Conservation (phyloP, 2,329 filamentous ascomycete genomes). For the Alternaria arborescens region DNA sequence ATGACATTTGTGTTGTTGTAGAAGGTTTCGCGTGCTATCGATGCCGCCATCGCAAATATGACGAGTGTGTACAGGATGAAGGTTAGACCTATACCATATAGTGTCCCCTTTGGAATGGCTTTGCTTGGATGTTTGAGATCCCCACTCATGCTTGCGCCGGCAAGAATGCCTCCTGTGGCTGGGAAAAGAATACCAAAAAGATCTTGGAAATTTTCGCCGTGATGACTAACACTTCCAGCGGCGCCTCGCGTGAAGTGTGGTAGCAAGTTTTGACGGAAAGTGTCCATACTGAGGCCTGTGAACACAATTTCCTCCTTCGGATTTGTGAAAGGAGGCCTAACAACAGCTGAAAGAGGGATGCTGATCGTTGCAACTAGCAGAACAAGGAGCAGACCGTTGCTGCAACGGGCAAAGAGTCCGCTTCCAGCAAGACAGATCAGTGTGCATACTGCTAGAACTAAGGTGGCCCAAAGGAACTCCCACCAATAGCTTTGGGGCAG, state of each 20-base stretch:
- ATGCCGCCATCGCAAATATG: conserved; percentile 79
- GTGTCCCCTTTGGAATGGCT: conserved; percentile 83
- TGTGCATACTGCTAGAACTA: conserved; percentile 75
- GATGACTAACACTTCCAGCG: conserved; percentile 68
- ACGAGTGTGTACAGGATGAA: conserved; percentile 79
- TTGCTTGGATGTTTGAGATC: conserved; percentile 84
- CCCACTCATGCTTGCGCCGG: conserved; percentile 88
- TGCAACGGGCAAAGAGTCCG: conserved; percentile 79
- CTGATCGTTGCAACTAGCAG: conserved; percentile 78
- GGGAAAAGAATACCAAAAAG: conserved; percentile 89
- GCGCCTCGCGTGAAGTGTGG: conserved; percentile 71
- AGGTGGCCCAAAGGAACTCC: conserved; percentile 77
- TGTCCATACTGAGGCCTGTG: conserved; percentile 76
- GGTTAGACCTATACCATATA: conserved; percentile 78
- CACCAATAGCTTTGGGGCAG: conserved; percentile 79
- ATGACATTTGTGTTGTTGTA: conserved; percentile 81
- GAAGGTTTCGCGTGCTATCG: conserved; percentile 76
- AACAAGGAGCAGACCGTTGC: conserved; percentile 76
- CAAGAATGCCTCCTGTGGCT: conserved; percentile 68
- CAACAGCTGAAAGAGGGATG: conserved; percentile 79
- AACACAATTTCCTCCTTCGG: conserved; percentile 72
- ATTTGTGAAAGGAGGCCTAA: conserved; percentile 73
- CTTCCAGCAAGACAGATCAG: conserved; percentile 81
- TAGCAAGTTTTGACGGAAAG: conserved; percentile 76
- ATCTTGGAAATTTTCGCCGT: conserved; percentile 76